phyloP scores from a whole-genome alignment of 306 rosid genomes.

The Malus sylvestris region DNA sequence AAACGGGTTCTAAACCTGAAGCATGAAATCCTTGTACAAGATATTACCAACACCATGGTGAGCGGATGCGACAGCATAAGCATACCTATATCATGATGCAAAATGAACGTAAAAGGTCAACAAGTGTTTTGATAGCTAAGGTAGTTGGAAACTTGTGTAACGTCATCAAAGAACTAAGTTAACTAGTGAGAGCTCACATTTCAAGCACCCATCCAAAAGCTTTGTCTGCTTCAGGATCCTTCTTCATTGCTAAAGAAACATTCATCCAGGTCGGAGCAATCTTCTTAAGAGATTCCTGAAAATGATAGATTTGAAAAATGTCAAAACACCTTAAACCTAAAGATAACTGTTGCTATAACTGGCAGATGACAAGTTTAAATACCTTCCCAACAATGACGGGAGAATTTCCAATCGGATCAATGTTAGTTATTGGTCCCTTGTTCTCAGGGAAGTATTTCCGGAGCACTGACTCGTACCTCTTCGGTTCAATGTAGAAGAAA shows the following conservation, averaged over 20 bases:
- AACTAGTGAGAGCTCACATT: constrained; percentile 51
- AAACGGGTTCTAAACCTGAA: constrained; percentile 56
- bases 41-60: constrained; percentile 75
- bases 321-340: constrained; percentile 2
- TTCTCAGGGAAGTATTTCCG: constrained; percentile 75
- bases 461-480: constrained; percentile 61
- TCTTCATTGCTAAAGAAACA: constrained; percentile 93
- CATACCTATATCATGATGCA: constrained; percentile 61
- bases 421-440: constrained; percentile 70
- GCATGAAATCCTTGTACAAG: constrained; percentile 88
- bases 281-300: constrained; percentile 78
- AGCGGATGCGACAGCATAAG: constrained; percentile 92
- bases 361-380: constrained; percentile 13
- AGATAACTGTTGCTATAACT: neutral
- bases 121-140: neutral
- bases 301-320: constrained; percentile 13
- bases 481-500: constrained; percentile 94
- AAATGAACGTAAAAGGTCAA: neutral
- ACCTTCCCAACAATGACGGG: constrained; percentile 97
- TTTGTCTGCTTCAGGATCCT: constrained; percentile 94
- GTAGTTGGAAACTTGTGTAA: neutral
- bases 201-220: constrained; percentile 99
- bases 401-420: constrained; percentile 95
- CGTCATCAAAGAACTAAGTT: neutral
- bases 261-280: constrained; percentile 99